Evolutionary conservation across 495 filamentous ascomycete species (phyloP), one percentile per base, ranked within the genome.

Genomic region (Sordaria brevicollis): DNA sequence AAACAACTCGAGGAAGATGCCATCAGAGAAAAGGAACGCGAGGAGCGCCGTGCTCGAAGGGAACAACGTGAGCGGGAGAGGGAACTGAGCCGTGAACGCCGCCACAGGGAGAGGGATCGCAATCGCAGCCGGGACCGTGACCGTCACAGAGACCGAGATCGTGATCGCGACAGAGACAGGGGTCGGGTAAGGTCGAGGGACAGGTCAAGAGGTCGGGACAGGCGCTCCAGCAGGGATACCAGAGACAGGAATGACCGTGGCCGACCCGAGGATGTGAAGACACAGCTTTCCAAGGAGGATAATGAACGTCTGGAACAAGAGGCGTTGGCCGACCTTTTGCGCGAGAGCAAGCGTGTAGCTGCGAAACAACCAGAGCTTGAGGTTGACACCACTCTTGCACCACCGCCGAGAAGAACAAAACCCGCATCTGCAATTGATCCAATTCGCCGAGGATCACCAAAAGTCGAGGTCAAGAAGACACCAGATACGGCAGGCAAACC

Each of bases 41-140:
- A 80, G n/a, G 86, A 89, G 70, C 82, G 87, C 65, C 84, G 88
- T 33, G 83, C 84, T 36, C 86, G 88, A 73, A 83, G 87, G 31
- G 83, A 85, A 35, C 86, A 88, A 73, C 83, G 87, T 35, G 86
- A 88, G 70, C 78, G 82, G 54, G 85, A 87, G 66, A 81, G 84
- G 69, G 84, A 86, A 66, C 83, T 83, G 62, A 86, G 88, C 65
- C 84, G 87, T 17, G 85, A 87, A 71, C 86, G 87, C 72, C 83
- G 83, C 35, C 82, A 86, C 38, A 85, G 87, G 34, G 75, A 75
- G 70, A 79, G 86, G 65, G 77, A 75, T 67, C 74, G 72, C 25
- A 78, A 77, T 57, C 73, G 74, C 11, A 79, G 76, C 43, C 72
- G 74, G 38, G 78, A 77, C 33, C 73, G 76, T 10, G 80, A 79